These are phyloP conservation scores for Phalaenopsis equestris DNA, from an alignment of 106 monocot species.

Conservation along the genomic window DNA sequence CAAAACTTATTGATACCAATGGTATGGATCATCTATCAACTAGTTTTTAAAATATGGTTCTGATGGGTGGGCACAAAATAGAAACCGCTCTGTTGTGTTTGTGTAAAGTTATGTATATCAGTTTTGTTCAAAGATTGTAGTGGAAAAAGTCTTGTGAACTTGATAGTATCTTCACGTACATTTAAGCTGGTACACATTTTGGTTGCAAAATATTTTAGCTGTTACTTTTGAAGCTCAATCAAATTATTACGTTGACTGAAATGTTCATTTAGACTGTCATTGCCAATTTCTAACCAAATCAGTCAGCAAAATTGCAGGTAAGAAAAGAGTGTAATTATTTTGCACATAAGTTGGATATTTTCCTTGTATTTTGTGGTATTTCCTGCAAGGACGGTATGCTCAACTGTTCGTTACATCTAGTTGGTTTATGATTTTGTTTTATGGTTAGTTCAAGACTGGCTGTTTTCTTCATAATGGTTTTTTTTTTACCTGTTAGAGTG, in stretches of 20 bases:
- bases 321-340: background rate
- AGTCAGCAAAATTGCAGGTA: background rate
- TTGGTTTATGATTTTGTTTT: conserved; percentile 1
- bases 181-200: background rate
- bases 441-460: background rate
- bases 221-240: background rate
- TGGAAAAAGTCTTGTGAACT: background rate
- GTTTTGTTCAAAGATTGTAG: background rate
- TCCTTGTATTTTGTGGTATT: background rate
- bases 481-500: background rate
- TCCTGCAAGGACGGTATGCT: background rate
- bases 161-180: background rate
- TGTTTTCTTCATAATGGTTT: background rate
- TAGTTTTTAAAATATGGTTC: no score
- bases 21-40: no score
- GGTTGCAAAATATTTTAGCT: background rate
- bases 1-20: no score
- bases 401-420: background rate
- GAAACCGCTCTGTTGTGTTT: no score
- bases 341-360: background rate
- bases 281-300: background rate
- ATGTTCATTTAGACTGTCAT: background rate
- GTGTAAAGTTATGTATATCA: background rate
- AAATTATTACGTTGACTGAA: background rate
- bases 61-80: no score